These are phyloP conservation scores for Calcarisporium arbuscula DNA, from an alignment of 2,329 filamentous ascomycete genomes.

Conservation along the genomic window DNA sequence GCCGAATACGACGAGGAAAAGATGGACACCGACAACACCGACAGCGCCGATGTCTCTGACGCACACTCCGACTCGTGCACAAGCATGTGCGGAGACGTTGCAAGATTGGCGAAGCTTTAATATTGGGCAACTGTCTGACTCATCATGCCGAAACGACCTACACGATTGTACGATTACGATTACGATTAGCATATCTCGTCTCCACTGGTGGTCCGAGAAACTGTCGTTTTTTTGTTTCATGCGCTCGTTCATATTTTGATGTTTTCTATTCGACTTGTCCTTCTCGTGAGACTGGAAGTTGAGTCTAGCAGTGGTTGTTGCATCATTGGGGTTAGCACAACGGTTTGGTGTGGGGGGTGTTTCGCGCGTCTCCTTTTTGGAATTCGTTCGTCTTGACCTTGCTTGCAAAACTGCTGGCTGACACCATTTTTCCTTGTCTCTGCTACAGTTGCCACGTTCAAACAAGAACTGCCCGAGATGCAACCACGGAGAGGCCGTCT, in stretches of 20 bases:
- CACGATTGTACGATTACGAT: too few relatives aligned
- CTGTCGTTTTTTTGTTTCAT: too few relatives aligned
- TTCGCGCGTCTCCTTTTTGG: constrained; percentile 18
- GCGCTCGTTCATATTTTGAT: too few relatives aligned
- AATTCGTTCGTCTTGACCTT: constrained; percentile 18
- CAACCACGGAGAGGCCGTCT: constrained; percentile 83
- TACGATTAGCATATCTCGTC: too few relatives aligned
- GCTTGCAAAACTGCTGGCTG: constrained; percentile 32
- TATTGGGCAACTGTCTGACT: too few relatives aligned
- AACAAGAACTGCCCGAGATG: constrained; percentile 82
- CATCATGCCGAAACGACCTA: too few relatives aligned
- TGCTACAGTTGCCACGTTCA: constrained; percentile 76
- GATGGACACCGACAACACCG: constrained; percentile 19
- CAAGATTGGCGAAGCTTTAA: constrained; percentile 16
- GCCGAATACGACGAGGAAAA: constrained; percentile 33
- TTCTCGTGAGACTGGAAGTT: too few relatives aligned
- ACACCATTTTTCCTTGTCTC: constrained; percentile 30
- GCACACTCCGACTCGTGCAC: constrained; percentile 8
- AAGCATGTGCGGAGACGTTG: constrained; percentile 16
- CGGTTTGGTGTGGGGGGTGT: not conserved
- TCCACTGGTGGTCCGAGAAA: too few relatives aligned
- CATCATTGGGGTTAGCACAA: not conserved
- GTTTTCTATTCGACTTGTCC: too few relatives aligned
- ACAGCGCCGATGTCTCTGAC: constrained; percentile 13
- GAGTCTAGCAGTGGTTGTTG: too few relatives aligned